Conservation (phyloP, 78 protist species). For the slime mould (Dictyostelium discoideum) region DNA sequence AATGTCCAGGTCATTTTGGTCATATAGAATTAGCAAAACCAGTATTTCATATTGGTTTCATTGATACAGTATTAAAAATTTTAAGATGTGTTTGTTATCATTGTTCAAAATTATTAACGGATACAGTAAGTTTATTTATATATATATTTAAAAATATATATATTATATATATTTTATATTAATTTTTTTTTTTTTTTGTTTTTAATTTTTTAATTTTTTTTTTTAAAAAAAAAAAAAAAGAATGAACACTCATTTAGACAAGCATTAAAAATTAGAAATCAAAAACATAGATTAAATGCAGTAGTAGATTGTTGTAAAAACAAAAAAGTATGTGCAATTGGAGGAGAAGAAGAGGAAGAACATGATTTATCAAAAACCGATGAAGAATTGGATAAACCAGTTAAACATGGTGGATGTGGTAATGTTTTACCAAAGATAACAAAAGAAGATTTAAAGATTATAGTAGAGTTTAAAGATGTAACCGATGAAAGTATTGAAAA, state of each 20-base stretch:
- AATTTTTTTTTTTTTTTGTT: not conserved
- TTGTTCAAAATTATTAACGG: constrained; percentile 85
- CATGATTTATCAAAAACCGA: constrained; percentile 55
- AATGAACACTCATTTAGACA: constrained; percentile 36
- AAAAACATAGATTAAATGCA: constrained; percentile 58
- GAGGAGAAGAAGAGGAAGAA: constrained; percentile 36
- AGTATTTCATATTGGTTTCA: constrained; percentile 94
- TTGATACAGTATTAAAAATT: constrained; percentile 80
- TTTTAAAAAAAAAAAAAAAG: not conserved
- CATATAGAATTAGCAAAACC: constrained; percentile 96
- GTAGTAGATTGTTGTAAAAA: constrained; percentile 65
- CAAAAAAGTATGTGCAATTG: constrained; percentile 50
- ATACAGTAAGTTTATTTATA: constrained; percentile 35
- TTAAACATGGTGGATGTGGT: constrained; percentile 85
- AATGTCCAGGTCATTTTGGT: constrained; percentile 99
- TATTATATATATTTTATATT: too few species aligned
- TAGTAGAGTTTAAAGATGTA: constrained; percentile 81
- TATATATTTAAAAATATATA: too few species aligned
- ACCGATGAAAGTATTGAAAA: constrained; percentile 74
- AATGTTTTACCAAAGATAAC: constrained; percentile 76
- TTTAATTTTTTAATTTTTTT: not conserved
- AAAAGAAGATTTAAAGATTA: constrained; percentile 83
- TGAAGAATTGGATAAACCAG: constrained; percentile 60
- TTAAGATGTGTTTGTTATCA: constrained; percentile 95
- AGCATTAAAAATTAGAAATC: constrained; percentile 68